Base-by-base conservation (phyloP, 78 protist genomes). In the Planoprotostelium fungivorum region DNA sequence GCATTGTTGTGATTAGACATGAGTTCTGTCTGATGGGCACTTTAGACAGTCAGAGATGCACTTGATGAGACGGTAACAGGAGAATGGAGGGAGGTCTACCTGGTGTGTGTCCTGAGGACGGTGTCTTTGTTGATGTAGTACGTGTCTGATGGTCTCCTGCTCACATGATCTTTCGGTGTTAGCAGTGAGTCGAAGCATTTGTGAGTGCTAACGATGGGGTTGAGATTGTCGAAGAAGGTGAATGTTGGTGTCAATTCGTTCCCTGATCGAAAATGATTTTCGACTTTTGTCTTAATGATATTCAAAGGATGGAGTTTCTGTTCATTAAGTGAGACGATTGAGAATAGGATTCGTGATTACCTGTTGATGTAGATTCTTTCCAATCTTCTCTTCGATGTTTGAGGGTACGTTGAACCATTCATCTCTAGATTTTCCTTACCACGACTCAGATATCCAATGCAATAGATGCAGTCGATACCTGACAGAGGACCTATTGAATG, bases 21-120 rank as follows among this genome's bases (percentile, higher is more conserved):
- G 63, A 97, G 37, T 51, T 94, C 88, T 36, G 91, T 89, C 88
- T 96, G 98, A 84, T 96, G 98, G 0, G 98, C 96, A 89, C 93
- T n/a, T n/a, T n/a, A n/a, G n/a, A n/a, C n/a, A n/a, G n/a, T n/a
- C n/a, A n/a, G n/a, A n/a, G n/a, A n/a, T n/a, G n/a, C n/a, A n/a
- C n/a, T n/a, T n/a, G n/a, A n/a, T n/a, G n/a, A n/a, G n/a, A n/a
- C n/a, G n/a, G n/a, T n/a, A n/a, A n/a, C n/a, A n/a, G n/a, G n/a
- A n/a, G n/a, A n/a, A n/a, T n/a, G n/a, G n/a, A n/a, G 16, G 73
- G 5, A 51, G 73, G 16, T 16, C 5, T 51, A 51, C 73, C 73
- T 91, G 0, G 97, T 96, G 38, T 95, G 97, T 23, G 97, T 91
- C 39, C 97, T 63, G 1, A 95, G 28, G 34, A 93, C n/a, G 28